Evolutionary conservation across 371 early-diverging fungal species (phyloP), one percentile per base, ranked within the genome.

Genomic region (Mortierella sp.): DNA sequence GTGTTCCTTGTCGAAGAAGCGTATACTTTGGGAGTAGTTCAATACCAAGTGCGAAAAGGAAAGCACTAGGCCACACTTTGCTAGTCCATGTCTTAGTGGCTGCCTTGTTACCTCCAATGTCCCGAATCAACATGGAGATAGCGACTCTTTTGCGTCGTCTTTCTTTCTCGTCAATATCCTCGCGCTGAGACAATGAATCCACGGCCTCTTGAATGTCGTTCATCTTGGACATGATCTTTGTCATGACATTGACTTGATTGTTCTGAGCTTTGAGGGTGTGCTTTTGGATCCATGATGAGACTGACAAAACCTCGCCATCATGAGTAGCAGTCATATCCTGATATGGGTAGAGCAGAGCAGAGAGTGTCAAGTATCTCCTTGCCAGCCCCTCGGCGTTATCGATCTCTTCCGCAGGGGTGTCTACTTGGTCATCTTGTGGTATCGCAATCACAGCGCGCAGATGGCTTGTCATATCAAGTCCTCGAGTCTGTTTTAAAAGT

Each of bases 51-150:
- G 88, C 80, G 29, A 91, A 73, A 13, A 89, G 69, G 14, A 91
- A 62, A 0, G 87, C 85, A 8, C 84, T 72, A 13, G 74, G 64
- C 94, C 95, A 95, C 28, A n/a, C n/a, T n/a, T n/a, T n/a, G n/a
- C n/a, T n/a, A n/a, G n/a, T n/a, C n/a, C n/a, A 34, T 34, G 85
- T 77, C 13, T 50, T 49, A 41, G 63, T 74, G 4, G 81, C 53
- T 14, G 54, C 53, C 5, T 39, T 28, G 25, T 44, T 31, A 27
- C 29, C 45, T 0, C 80, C 81, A 43, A 86, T 65, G 21, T 84
- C 80, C 25, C 87, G 83, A 45, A 89, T 86, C 12, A 83, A 41
- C 77, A 82, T 80, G 16, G 84, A 83, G 78, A 78, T 71, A 46
- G 37, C 19, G 7, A 49, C 54, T 41, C 48, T 56, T 28, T 56